phyloP scores from a whole-genome alignment of 2,329 filamentous ascomycete genomes.

The Rutstroemia sp. region DNA sequence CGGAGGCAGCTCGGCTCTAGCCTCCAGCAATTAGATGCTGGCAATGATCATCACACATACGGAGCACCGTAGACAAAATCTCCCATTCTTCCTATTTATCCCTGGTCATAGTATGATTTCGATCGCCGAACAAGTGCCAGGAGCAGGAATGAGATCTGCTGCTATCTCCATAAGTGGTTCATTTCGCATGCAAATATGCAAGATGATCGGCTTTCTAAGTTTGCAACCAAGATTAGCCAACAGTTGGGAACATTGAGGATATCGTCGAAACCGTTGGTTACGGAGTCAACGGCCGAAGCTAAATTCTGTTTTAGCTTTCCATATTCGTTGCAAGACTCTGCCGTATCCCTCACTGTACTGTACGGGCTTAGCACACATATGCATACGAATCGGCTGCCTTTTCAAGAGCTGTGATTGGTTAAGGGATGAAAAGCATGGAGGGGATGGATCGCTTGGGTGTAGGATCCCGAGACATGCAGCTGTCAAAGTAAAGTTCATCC shows the following conservation, averaged over 20 bases:
- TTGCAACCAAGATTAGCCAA: not conserved
- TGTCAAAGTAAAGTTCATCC: constrained; percentile 2
- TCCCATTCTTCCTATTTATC: not conserved
- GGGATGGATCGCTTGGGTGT: constrained; percentile 1
- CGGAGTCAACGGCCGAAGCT: not conserved
- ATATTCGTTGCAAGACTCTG: too few relatives aligned
- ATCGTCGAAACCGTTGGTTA: not conserved
- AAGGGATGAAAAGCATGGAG: not conserved
- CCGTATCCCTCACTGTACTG: not conserved
- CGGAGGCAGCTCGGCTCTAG: not conserved
- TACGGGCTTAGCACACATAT: not conserved
- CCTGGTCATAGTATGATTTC: constrained; percentile 2
- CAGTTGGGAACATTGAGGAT: not conserved
- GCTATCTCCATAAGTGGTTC: not conserved
- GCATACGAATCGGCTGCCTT: not conserved
- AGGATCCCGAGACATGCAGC: constrained; percentile 10
- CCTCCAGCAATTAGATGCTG: not conserved
- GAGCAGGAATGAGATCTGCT: not conserved
- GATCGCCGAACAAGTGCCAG: not conserved
- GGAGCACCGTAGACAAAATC: too few relatives aligned
- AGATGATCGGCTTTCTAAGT: not conserved
- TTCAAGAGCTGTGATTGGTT: not conserved
- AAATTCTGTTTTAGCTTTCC: not conserved
- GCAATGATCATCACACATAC: not conserved
- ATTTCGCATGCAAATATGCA: not conserved